Evolutionary conservation across 768 basidiomycete species (phyloP), one percentile per base, ranked within the genome.

Genomic region (Podaxis carcinomalis): DNA sequence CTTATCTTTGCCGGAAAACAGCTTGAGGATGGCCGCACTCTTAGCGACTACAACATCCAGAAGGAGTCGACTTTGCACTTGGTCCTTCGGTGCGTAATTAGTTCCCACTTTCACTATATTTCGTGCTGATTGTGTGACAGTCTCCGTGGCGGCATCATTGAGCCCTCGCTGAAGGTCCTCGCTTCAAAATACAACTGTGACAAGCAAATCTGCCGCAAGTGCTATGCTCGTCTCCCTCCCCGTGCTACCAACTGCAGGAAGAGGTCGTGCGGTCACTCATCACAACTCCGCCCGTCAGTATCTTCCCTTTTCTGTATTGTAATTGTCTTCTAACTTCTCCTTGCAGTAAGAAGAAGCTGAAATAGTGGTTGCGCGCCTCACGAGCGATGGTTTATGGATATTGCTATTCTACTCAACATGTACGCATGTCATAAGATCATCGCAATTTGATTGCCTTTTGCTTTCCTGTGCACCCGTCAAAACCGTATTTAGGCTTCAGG

Each of bases 181-280:
- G 97, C 97, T 61, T 84, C 89, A 74, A 96, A 96, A 77, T 97
- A 95, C 87, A 98, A 98, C 81, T 98, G 95, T 76, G 94, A 97
- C 79, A 96, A 96, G 84, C 93, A 95, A 75, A 98, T 98, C 70
- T 98, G 97, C 86, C 94, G 97, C 77, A 98, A 98, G 78, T 98
- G 97, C 83, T 98, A 98, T 77, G 97, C 97, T 49, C 96, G 97
- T 69, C 96, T 98, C 69, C 96, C 97, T 65, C 96, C 95, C 57
- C 94, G 97, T 74, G 97, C 97, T 39, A 98, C 95, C 81, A 98
- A 99, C 87, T 98, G 97, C 88, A 84, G 96, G 74, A 96, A 96
- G 82, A 85, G 94, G 67, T 83, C 86, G 62, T 96, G 95, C 72
- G 94, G 94, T 19, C 92, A 92, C 77, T 92, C 90, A 51, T 89